phyloP scores from a whole-genome alignment of 2,329 filamentous ascomycete species.

The Cladosporium sp. region DNA sequence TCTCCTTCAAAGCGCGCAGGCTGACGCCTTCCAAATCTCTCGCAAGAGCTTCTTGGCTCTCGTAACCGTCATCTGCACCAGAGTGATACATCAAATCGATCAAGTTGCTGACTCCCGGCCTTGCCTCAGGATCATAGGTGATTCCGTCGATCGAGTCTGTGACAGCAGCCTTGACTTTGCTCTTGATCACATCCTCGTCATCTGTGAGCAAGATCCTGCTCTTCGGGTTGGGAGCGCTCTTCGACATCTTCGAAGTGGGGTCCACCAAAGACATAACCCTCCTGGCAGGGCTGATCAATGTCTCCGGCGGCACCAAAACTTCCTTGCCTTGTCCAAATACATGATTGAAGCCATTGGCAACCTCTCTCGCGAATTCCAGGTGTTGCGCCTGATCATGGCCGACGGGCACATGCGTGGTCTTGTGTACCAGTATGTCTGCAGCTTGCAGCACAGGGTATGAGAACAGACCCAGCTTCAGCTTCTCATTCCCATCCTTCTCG shows the following conservation, averaged over 20 bases:
- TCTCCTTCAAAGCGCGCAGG: slow-evolving; percentile 63
- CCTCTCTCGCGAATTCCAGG: slow-evolving; percentile 86
- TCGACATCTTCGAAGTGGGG: slow-evolving; percentile 88
- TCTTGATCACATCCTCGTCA: slow-evolving; percentile 59
- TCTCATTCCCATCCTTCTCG: slow-evolving; percentile 44
- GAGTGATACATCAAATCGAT: slow-evolving; percentile 73
- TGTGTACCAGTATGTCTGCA: slow-evolving; percentile 86
- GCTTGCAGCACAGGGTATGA: slow-evolving; percentile 96
- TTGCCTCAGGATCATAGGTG: slow-evolving; percentile 66
- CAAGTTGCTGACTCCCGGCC: slow-evolving; percentile 87
- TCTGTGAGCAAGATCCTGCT: slow-evolving; percentile 86
- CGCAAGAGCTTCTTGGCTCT: slow-evolving; percentile 49
- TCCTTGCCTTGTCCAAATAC: slow-evolving; percentile 54
- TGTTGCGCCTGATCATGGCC: slow-evolving; percentile 96
- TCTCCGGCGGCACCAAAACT: slow-evolving; percentile 66
- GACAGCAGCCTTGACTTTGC: slow-evolving; percentile 70
- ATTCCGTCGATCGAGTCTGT: slow-evolving; percentile 73
- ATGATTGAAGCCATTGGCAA: slow-evolving; percentile 84
- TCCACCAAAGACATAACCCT: slow-evolving; percentile 86
- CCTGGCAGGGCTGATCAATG: slow-evolving; percentile 75
- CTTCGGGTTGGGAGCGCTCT: slow-evolving; percentile 69
- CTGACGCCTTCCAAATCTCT: slow-evolving; percentile 45
- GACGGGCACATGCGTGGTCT: slow-evolving; percentile 90
- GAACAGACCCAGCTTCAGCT: slow-evolving; percentile 84
- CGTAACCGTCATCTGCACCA: slow-evolving; percentile 37